Evolutionary conservation across 2,329 filamentous ascomycete species (phyloP), one percentile per base, ranked within the genome.

Genomic region (Venturia asperata): DNA sequence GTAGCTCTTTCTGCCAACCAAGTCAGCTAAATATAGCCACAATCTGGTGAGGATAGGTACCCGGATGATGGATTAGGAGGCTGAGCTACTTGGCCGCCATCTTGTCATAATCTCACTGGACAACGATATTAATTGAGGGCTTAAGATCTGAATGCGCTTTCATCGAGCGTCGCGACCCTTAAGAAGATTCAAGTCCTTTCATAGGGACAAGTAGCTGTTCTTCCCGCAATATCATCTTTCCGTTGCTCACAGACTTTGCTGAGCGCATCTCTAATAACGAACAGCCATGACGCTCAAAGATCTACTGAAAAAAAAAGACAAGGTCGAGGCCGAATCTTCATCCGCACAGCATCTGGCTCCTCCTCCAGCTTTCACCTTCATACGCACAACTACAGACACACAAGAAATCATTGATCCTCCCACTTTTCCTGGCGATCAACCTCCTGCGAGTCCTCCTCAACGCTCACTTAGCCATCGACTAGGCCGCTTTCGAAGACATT

Each of bases 381-480:
- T 94, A 72, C 88, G 92, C 67, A 88, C 90, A 69, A 93, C 96
- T 73, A 96, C 92, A 0, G 78, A 86, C 69, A 86, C 87, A 1
- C 84, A 92, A 73, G 91, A 97, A 75, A 79, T 88, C 69, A 90
- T 96, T 74, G 81, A 85, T 65, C 89, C 90, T 13, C 89, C 91
- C 7, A 74, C 74, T 63, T 82, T 81, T 69, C 77, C 77, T 17
- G 80, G 79, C 65, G 81, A 81, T 64, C 34, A 56, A 43, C 34
- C 62, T 24, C 30, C 52, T 61, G 9, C 64, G 21, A 61, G 6
- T 37, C 63, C 64, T 39, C 42, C 42, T 34, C 24, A 47, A 39
- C 43, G 43, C 13, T 62, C 60, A 45, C 37, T 30, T 17, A 62
- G 60, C 43, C 30, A 62, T 21, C 39, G 37, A 27, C 19, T 52